Conservation (phyloP, 2,329 filamentous ascomycete genomes). For the Trichoderma hamatum region DNA sequence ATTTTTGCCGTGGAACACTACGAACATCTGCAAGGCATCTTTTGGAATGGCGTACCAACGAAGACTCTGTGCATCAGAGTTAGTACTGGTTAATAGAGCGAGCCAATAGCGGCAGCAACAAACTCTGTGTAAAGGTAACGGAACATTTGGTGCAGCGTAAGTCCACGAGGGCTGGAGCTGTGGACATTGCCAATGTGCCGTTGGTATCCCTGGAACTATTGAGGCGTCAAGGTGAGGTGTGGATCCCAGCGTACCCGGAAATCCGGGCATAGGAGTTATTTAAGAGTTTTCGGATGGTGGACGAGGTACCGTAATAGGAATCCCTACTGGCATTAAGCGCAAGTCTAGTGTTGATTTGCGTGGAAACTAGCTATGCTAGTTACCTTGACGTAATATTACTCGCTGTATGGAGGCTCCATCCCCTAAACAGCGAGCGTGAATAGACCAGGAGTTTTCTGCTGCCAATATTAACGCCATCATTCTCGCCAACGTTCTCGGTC, state of each 20-base stretch:
- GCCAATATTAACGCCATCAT: background rate
- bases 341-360: background rate
- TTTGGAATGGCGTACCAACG: background rate
- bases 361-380: background rate
- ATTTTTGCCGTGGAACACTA: background rate
- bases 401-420: background rate
- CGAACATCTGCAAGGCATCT: background rate
- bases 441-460: background rate
- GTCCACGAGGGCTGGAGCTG: background rate
- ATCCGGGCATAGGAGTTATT: background rate
- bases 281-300: background rate
- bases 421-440: background rate
- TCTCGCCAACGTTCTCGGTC: background rate
- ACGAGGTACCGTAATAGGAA: background rate
- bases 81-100: background rate
- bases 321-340: background rate
- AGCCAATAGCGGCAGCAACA: background rate
- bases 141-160: background rate
- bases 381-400: background rate
- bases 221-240: background rate
- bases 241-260: background rate
- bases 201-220: background rate
- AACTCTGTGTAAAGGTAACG: background rate
- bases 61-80: background rate
- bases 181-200: background rate